These are phyloP conservation scores for Inga laurina DNA, from an alignment of 306 rosid genomes.

Conservation along the genomic window DNA sequence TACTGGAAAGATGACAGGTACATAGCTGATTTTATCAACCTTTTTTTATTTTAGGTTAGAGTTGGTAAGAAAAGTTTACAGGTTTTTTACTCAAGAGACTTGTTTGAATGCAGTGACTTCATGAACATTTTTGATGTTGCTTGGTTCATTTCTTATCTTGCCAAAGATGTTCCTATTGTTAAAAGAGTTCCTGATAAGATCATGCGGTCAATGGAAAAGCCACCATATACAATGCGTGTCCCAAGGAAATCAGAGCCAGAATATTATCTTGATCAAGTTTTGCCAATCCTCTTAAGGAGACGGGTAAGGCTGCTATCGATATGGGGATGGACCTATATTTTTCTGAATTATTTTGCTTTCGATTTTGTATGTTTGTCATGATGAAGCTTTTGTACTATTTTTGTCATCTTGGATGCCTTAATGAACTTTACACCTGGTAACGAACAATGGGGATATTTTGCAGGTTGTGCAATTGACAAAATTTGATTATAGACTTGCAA, in stretches of 20 bases:
- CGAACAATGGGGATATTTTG: conserved; percentile 31
- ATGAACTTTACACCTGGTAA: conserved; percentile 27
- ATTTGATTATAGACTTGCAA: conserved; percentile 96
- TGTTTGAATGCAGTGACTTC: conserved; percentile 68
- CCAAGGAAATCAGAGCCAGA: conserved; percentile 98
- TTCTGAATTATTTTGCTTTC: conserved; percentile 8
- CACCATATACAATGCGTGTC: conserved; percentile 98
- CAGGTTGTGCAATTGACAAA: conserved; percentile 96
- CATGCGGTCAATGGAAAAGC: conserved; percentile 97
- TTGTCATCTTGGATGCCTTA: conserved; percentile 8
- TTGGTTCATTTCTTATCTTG: conserved; percentile 87
- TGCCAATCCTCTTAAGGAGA: conserved; percentile 90
- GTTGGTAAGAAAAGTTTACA: conserved; percentile 27
- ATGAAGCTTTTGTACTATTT: conserved; percentile 1
- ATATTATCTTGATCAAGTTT: conserved; percentile 92
- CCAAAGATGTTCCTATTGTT: conserved; percentile 81
- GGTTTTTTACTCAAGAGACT: conserved; percentile 7
- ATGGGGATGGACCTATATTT: conserved; percentile 13
- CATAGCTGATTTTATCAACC: conserved; percentile 12
- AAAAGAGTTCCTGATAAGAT: conserved; percentile 90
- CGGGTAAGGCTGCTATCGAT: conserved; percentile 50
- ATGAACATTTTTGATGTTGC: conserved; percentile 77
- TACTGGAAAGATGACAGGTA: conserved; percentile 98
- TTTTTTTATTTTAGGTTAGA: conserved; percentile 3
- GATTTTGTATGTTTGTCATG: conserved; percentile 11